phyloP scores from a whole-genome alignment of 164 flowering plant species.

The Sedum album region DNA sequence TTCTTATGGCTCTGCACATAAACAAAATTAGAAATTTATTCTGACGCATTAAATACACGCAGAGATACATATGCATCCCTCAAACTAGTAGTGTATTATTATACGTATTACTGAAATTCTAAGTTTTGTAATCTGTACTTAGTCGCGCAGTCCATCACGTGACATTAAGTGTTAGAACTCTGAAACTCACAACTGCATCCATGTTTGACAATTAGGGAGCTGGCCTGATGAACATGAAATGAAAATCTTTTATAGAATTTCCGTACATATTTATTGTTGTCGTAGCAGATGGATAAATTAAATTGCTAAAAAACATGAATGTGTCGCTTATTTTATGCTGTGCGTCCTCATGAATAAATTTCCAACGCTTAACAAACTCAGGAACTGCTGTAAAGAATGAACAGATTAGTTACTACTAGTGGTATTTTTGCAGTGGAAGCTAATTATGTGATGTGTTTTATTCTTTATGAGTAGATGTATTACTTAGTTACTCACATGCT shows the following conservation, averaged over 20 bases:
- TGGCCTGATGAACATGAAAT: neutral
- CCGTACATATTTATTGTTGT: too few species aligned
- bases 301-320: neutral
- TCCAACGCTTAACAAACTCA: too few species aligned
- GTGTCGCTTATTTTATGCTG: neutral
- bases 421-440: neutral
- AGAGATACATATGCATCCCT: conserved; percentile 1
- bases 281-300: neutral
- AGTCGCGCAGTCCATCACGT: neutral
- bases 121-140: neutral
- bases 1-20: neutral
- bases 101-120: neutral
- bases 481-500: conserved; percentile 10
- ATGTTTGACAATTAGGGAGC: neutral
- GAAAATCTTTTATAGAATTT: neutral
- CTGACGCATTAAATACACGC: neutral
- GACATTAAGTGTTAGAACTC: neutral
- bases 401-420: neutral
- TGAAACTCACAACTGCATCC: neutral
- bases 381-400: neutral
- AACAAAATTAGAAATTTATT: conserved; percentile 4
- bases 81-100: neutral
- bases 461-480: neutral
- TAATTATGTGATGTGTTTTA: neutral
- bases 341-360: neutral